These are phyloP conservation scores for Leccinum subrobustum DNA, from an alignment of 1,284 basidiomycete genomes.

Conservation along the genomic window DNA sequence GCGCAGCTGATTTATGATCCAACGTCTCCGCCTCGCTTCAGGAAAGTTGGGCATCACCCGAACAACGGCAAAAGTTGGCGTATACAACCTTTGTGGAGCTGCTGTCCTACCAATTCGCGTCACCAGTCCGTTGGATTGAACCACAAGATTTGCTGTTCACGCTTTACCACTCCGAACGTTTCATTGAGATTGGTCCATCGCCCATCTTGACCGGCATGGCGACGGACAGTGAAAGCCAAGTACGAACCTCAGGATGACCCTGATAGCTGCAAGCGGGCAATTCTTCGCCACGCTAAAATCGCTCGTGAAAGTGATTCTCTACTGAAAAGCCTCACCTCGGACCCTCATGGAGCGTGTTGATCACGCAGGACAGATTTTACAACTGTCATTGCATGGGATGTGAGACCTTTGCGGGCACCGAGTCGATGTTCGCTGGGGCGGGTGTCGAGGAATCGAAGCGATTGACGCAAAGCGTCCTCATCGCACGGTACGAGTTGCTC, in stretches of 20 bases:
- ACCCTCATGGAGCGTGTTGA: slow-evolving; percentile 40
- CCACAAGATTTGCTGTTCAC: slow-evolving; percentile 95
- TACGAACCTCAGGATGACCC: slow-evolving; percentile 92
- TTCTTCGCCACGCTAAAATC: slow-evolving; percentile 95
- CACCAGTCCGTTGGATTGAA: slow-evolving; percentile 98
- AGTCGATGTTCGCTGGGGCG: slow-evolving; percentile 34
- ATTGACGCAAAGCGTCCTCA: slow-evolving; percentile 39
- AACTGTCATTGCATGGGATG: slow-evolving; percentile 63
- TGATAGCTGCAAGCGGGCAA: slow-evolving; percentile 73
- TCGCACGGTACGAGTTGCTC: slow-evolving; percentile 41
- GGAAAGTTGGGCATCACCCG: slow-evolving; percentile 81
- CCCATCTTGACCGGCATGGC: slow-evolving; percentile 98
- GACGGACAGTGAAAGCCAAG: slow-evolving; percentile 92
- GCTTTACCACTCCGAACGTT: slow-evolving; percentile 87
- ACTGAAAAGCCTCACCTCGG: too few relatives aligned
- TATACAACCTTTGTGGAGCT: slow-evolving; percentile 96
- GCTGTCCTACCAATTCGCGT: slow-evolving; percentile 94
- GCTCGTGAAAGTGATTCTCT: slow-evolving; percentile 62
- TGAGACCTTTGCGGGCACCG: slow-evolving; percentile 44
- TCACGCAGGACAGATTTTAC: slow-evolving; percentile 66
- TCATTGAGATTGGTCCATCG: slow-evolving; percentile 95
- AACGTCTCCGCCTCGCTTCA: slow-evolving; percentile 90
- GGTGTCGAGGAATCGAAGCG: slow-evolving; percentile 14
- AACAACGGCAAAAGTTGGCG: slow-evolving; percentile 89
- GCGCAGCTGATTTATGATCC: slow-evolving; percentile 95